Percentiles rank a stretch among this genome's conserved stretches.
These are phyloP conservation scores for Phoenix roebelenii DNA, from an alignment of 176 grass and related monocot species.

Conservation along the genomic window DNA sequence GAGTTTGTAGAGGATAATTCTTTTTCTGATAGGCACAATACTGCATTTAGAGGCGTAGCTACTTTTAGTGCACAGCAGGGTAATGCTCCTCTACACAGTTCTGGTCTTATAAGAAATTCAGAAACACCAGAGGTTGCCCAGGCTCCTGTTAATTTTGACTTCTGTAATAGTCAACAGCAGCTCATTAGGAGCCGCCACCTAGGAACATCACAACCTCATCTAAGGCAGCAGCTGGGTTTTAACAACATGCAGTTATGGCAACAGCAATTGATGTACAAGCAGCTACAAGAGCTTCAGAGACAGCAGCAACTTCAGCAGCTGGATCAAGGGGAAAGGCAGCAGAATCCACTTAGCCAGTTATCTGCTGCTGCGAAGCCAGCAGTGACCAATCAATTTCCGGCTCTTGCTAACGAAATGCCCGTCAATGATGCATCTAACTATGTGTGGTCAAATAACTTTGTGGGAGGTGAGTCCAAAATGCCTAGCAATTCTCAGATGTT, in stretches of 20 bases:
- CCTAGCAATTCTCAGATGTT: conserved; percentile 3
- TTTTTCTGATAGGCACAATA: too few species aligned
- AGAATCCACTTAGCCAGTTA: conserved; percentile 8
- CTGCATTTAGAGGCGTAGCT: too few species aligned
- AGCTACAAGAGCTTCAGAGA: conserved; percentile 24
- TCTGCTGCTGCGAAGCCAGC: conserved; percentile 9
- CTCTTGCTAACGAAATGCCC: conserved; percentile 4
- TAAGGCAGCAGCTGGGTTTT: conserved; percentile 34
- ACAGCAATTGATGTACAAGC: conserved; percentile 32
- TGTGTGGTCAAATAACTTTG: conserved; percentile 14
- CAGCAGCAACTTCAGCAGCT: conserved; percentile 28
- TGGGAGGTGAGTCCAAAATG: not conserved
- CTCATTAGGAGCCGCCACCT: not conserved
- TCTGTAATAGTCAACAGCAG: not conserved
- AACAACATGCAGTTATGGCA: conserved; percentile 35
- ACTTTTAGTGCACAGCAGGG: too few species aligned
- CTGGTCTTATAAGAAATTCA: not conserved
- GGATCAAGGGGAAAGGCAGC: conserved; percentile 25
- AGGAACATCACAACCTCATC: conserved; percentile 66
- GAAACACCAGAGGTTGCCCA: not conserved
- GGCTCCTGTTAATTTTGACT: not conserved
- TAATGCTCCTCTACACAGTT: not conserved
- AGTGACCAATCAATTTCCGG: conserved; percentile 2
- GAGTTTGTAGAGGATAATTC: too few species aligned
- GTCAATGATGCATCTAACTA: conserved; percentile 4